A percentile compares a stretch with the other conserved stretches of the same genome.
phyloP scores from a whole-genome alignment of 345 rosid genomes.

The Conringia planisiliqua region DNA sequence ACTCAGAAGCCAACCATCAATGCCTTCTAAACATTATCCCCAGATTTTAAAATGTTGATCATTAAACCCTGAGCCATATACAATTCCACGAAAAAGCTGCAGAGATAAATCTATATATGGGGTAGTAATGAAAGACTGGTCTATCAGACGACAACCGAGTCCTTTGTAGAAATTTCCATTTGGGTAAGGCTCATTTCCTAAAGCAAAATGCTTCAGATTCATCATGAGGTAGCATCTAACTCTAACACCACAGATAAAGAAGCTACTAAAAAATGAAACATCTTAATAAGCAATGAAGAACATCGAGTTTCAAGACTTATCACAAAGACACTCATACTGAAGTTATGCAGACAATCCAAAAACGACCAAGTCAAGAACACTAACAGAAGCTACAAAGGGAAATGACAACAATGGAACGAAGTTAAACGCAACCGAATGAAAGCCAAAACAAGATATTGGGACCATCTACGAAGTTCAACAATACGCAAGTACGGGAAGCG shows the following conservation, averaged over 20 bases:
- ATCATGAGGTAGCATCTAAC: neutral
- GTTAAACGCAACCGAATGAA: neutral
- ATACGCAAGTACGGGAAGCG: neutral
- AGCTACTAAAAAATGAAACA: neutral
- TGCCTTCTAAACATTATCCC: neutral
- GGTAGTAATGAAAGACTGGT: neutral
- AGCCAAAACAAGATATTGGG: neutral
- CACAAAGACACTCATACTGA: neutral
- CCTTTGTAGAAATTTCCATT: neutral
- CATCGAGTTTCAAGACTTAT: slow-evolving; percentile 1
- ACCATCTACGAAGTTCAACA: neutral
- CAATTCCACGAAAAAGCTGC: neutral
- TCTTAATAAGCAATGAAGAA: neutral
- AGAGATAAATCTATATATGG: neutral
- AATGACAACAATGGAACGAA: neutral
- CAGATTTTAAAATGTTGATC: neutral
- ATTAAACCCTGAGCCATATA: neutral
- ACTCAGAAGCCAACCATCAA: neutral
- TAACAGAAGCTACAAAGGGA: neutral
- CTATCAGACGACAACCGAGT: neutral
- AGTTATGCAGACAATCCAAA: neutral
- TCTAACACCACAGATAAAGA: neutral
- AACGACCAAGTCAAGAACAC: neutral
- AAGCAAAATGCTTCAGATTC: neutral
- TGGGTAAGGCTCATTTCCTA: neutral